These are phyloP conservation scores for Nephelium lappaceum DNA, from an alignment of 345 rosid genomes.

Conservation along the genomic window DNA sequence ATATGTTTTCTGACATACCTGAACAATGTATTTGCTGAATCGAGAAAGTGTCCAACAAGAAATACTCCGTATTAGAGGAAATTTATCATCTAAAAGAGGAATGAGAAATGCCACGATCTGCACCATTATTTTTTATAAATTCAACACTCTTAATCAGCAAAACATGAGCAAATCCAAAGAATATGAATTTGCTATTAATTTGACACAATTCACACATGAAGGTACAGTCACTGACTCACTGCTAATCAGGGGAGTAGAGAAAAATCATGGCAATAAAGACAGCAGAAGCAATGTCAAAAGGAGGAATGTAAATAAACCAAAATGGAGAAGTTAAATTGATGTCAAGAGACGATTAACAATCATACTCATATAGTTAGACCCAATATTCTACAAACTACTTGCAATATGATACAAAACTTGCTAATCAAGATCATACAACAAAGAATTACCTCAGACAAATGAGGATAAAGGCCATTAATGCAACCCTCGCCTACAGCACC, in stretches of 20 bases:
- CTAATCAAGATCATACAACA: conserved; percentile 13
- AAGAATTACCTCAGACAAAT: conserved; percentile 66
- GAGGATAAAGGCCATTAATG: conserved; percentile 93
- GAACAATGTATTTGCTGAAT: conserved; percentile 93
- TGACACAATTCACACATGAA: neutral
- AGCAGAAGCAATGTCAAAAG: conserved; percentile 4
- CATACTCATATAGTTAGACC: neutral
- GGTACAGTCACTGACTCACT: neutral
- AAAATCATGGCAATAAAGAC: neutral
- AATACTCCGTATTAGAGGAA: conserved; percentile 90
- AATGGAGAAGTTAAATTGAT: neutral
- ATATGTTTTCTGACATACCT: conserved; percentile 48
- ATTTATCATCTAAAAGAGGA: conserved; percentile 93
- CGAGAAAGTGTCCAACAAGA: conserved; percentile 99
- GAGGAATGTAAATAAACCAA: neutral
- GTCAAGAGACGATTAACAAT: neutral
- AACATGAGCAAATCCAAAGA: neutral
- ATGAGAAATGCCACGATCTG: conserved; percentile 91
- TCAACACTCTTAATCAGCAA: conserved; percentile 18
- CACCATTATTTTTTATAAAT: conserved; percentile 19
- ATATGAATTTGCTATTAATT: neutral
- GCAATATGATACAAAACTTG: conserved; percentile 5
- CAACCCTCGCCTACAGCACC: conserved; percentile 97
- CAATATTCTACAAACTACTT: neutral
- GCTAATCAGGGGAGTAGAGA: neutral